Evolutionary conservation across 2,329 filamentous ascomycete genomes (phyloP).

Genomic region (Cytospora paraplurivora): DNA sequence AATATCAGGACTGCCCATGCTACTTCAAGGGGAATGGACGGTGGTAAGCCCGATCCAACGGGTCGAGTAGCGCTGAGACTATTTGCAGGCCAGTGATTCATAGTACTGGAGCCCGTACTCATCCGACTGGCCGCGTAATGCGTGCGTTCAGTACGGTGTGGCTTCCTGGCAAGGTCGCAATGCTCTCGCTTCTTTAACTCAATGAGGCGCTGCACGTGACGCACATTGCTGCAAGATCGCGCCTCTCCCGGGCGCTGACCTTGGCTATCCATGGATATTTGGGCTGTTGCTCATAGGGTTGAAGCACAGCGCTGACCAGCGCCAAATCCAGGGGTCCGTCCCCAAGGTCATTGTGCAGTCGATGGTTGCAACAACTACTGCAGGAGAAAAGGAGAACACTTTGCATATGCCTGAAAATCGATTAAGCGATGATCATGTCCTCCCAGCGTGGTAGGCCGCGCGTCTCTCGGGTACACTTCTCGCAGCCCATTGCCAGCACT

Average conservation of each 20-base stretch:
- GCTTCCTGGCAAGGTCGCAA: not conserved
- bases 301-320: not conserved
- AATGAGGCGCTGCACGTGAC: not conserved
- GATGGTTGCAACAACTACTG: conserved; percentile 1
- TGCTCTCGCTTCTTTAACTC: not conserved
- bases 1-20: not conserved
- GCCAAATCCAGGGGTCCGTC: not conserved
- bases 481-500: not conserved
- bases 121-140: not conserved
- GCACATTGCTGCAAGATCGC: not conserved
- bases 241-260: not conserved
- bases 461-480: not conserved
- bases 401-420: not conserved
- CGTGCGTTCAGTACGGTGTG: not conserved
- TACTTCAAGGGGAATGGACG: not conserved
- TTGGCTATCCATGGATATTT: not conserved
- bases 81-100: not conserved
- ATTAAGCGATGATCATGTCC: not conserved
- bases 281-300: not conserved
- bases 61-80: not conserved
- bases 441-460: not conserved
- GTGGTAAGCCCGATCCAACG: not conserved
- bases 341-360: not conserved
- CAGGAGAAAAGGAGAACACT: not conserved
- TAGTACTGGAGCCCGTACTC: not conserved